Evolutionary conservation across 2,329 filamentous ascomycete species (phyloP).

Genomic region (Phoma sp.): DNA sequence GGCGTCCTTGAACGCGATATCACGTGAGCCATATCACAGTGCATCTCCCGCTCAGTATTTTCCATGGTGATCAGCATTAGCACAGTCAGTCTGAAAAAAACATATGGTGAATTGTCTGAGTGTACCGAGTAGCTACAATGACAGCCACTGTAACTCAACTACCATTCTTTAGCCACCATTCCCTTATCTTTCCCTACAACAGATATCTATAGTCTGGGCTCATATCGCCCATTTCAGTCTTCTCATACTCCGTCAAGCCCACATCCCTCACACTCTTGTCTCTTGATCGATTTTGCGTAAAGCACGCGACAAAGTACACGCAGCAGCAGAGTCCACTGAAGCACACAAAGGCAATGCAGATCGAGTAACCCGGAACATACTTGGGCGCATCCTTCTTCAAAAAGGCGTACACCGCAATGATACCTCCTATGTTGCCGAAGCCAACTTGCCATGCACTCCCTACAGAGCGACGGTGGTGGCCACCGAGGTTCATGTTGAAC

Average conservation of each 20-base stretch:
- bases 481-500: constrained; percentile 62
- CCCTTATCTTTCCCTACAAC: constrained; percentile 47
- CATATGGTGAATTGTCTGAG: no score
- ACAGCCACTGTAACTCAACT: background rate
- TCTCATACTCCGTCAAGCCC: constrained; percentile 66
- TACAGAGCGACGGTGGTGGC: constrained; percentile 57
- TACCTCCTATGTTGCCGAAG: constrained; percentile 58
- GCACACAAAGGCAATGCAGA: constrained; percentile 75
- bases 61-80: background rate
- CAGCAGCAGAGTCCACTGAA: constrained; percentile 68
- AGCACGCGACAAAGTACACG: constrained; percentile 66
- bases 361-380: constrained; percentile 76
- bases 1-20: background rate
- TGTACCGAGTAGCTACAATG: background rate
- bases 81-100: no score
- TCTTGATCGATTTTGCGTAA: constrained; percentile 66
- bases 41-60: background rate
- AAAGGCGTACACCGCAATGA: constrained; percentile 61
- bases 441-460: constrained; percentile 59
- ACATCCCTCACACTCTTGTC: constrained; percentile 56
- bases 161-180: background rate
- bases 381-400: constrained; percentile 66
- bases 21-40: background rate
- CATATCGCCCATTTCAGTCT: constrained; percentile 66
- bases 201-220: constrained; percentile 67